phyloP scores from a whole-genome alignment of 1,284 basidiomycete genomes.

The Apiotrichum brassicae region DNA sequence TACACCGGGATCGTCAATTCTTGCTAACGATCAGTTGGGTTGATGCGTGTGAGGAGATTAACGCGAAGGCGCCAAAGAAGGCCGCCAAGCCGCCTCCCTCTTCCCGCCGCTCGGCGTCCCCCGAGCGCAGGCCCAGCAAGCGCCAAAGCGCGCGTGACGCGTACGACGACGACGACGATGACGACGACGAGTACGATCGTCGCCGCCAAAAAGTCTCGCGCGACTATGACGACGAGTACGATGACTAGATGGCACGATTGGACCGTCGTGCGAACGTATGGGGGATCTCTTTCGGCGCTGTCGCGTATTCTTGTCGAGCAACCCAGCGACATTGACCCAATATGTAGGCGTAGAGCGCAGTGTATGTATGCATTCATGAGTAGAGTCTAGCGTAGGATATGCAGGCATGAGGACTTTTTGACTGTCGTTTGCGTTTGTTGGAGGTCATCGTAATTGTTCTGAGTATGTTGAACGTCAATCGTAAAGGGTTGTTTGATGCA shows the following conservation, averaged over 20 bases:
- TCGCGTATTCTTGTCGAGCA: no score
- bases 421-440: no score
- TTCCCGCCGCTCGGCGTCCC: constrained; percentile 4
- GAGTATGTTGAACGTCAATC: no score
- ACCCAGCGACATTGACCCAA: not conserved
- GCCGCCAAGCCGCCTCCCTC: constrained; percentile 9
- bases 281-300: not conserved
- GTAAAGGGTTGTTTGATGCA: no score
- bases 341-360: constrained; percentile 3
- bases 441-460: no score
- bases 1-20: no score
- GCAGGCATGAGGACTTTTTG: no score
- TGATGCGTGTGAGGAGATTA: constrained; percentile 43
- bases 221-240: constrained; percentile 17
- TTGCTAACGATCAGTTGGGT: constrained; percentile 35
- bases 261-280: not conserved
- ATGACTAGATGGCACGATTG: constrained; percentile 10
- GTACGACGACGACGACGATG: constrained; percentile 54
- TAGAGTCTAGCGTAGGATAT: no score
- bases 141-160: constrained; percentile 35
- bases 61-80: constrained; percentile 29
- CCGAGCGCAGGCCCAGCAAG: constrained; percentile 10
- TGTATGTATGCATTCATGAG: constrained; percentile 16
- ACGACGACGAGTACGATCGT: constrained; percentile 55
- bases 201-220: constrained; percentile 11